Evolutionary conservation across 2,329 filamentous ascomycete species (phyloP).

Genomic region (Neophaeococcomyces mojaviensis): DNA sequence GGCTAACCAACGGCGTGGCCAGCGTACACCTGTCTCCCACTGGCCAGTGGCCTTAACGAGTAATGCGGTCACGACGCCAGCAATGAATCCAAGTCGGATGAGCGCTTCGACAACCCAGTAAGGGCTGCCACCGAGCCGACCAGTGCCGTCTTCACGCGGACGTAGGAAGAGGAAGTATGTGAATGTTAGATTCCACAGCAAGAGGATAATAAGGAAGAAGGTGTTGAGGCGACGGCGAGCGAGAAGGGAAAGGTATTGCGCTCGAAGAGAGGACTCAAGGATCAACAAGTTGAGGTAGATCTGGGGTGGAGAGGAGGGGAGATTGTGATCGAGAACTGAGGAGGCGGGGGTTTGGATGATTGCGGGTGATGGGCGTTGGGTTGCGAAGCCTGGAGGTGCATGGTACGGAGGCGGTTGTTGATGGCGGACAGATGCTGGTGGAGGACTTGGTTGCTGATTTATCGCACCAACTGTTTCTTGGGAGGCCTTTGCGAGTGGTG

Average conservation of each 20-base stretch:
- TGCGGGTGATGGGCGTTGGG: constrained; percentile 23
- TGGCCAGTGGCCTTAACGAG: constrained; percentile 92
- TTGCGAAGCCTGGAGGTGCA: constrained; percentile 37
- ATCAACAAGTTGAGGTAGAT: constrained; percentile 98
- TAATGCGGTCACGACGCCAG: constrained; percentile 76
- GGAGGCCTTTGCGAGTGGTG: constrained; percentile 21
- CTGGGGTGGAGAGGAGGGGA: constrained; percentile 86
- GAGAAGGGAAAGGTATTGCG: constrained; percentile 85
- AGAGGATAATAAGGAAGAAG: constrained; percentile 77
- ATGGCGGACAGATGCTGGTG: not conserved
- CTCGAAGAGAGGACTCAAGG: constrained; percentile 85
- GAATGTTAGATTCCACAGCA: constrained; percentile 75
- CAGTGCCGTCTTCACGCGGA: constrained; percentile 89
- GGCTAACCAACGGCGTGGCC: constrained; percentile 85
- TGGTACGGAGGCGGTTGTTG: constrained; percentile 24
- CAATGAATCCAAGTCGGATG: constrained; percentile 86
- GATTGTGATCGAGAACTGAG: constrained; percentile 35
- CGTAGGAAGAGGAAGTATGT: constrained; percentile 85
- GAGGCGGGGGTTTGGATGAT: constrained; percentile 55
- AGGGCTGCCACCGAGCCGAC: constrained; percentile 74
- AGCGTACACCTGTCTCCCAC: constrained; percentile 90
- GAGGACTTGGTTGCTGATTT: not conserved
- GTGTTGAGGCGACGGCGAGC: constrained; percentile 84
- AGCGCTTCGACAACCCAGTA: constrained; percentile 93
- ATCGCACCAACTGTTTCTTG: not conserved